Evolutionary conservation across 495 filamentous ascomycete genomes (phyloP), one percentile per base, ranked within the genome.

Genomic region (Penicillium parvum): DNA sequence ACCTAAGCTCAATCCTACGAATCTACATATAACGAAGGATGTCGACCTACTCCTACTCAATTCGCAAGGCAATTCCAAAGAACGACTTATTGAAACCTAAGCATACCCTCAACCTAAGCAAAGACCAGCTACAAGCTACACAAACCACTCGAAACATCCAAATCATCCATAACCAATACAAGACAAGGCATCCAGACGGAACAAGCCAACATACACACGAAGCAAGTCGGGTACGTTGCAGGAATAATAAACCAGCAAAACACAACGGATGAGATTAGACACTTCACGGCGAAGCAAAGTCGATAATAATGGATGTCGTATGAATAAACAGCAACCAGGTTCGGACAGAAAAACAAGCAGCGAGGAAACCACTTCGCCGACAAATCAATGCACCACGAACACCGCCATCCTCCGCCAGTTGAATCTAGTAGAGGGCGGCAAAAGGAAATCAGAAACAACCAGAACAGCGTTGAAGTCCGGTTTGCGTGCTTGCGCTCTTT

Each of bases 371-470:
- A 57, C 55, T 51, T 61, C 49, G 54, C 57, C 57, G 39, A 54
- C 47, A 53, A 56, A 51, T 55, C 55, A 61, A 61, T 62, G 64
- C 68, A 68, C 68, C 70, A 62, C 54, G 53, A 71, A 72, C 68
- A 71, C 69, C 68, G 53, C 57, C 62, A 61, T 28, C 64, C 61
- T 71, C 66, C 62, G 56, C 65, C 52, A 57, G 57, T 43, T 34
- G 55, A 52, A 69, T 62, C 64, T 68, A 61, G 54, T 33, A 55
- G 60, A 62, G 55, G 61, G 58, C n/a, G 58, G 55, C 53, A 59
- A 65, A 49, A 48, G 58, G 50, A 57, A 53, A 63, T 45, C 38
- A 49, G 36, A 45, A 50, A 59, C 49, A 55, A 43, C 45, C 55
- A 62, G 49, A 60, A 58, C 45, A 53, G 57, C 53, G 42, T 60